Percentiles rank a stretch among this genome's conserved stretches.
These are phyloP conservation scores for Venturia pyrina DNA, from an alignment of 2,329 filamentous ascomycete genomes.

Conservation along the genomic window DNA sequence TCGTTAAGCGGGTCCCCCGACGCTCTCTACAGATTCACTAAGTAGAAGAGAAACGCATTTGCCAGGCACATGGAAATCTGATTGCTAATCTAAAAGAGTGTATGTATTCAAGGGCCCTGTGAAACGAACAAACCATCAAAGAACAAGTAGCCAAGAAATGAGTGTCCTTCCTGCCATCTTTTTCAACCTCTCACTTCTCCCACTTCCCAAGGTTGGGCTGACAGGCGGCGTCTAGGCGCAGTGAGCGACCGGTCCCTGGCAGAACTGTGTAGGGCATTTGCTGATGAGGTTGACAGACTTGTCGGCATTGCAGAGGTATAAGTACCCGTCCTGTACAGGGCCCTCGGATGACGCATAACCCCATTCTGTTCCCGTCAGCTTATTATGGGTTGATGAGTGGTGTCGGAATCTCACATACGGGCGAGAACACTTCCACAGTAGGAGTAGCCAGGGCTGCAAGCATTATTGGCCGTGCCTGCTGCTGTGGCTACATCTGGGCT, in stretches of 20 bases:
- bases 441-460: background rate
- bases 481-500: background rate
- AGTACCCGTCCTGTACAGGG: too few species aligned
- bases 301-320: background rate
- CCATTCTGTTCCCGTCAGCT: background rate
- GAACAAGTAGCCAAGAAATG: too few species aligned
- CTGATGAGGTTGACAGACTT: background rate
- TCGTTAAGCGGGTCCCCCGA: too few species aligned
- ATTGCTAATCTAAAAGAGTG: too few species aligned
- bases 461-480: background rate
- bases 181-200: too few species aligned
- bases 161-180: too few species aligned
- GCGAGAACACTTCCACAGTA: background rate
- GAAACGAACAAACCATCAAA: too few species aligned
- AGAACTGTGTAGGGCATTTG: background rate
- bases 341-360: background rate
- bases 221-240: background rate
- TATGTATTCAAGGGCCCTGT: too few species aligned
- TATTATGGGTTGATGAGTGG: background rate
- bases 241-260: background rate
- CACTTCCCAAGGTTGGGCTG: background rate
- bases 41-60: too few species aligned
- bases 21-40: too few species aligned
- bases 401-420: background rate
- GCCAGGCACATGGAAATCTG: too few species aligned